Conservation (phyloP, 2,329 filamentous ascomycete species). For the Trichophyton verrucosum region DNA sequence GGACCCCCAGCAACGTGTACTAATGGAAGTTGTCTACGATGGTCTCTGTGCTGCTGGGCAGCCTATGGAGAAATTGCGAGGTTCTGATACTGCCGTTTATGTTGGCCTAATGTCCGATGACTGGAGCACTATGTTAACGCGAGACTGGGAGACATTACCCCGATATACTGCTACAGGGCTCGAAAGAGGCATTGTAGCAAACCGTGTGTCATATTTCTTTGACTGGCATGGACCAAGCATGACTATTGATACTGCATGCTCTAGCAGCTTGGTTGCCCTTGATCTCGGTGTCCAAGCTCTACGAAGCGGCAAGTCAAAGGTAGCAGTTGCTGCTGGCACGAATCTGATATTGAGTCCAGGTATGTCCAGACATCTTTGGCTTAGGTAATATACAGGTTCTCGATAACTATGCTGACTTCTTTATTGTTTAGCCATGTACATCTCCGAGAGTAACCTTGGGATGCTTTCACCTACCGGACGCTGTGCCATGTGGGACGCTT, state of each 20-base stretch:
- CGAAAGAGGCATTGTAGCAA: slow-evolving; percentile 1
- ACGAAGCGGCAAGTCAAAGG: slow-evolving; percentile 10
- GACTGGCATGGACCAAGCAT: slow-evolving; percentile 12
- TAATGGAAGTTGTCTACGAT: slow-evolving; percentile 21
- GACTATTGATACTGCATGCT: slow-evolving; percentile 15
- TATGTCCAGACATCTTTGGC: neutral
- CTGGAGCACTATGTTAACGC: slow-evolving; percentile 17
- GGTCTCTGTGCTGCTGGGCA: slow-evolving; percentile 19
- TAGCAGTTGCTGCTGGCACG: slow-evolving; percentile 18
- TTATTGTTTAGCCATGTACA: slow-evolving; percentile 2
- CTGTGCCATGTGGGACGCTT: slow-evolving; percentile 22
- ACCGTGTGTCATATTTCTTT: slow-evolving; percentile 12
- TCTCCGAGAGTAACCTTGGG: slow-evolving; percentile 21
- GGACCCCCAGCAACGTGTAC: slow-evolving; percentile 23
- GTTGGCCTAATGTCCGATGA: slow-evolving; percentile 22
- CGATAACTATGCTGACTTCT: neutral
- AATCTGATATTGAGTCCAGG: slow-evolving; percentile 17
- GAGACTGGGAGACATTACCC: slow-evolving; percentile 14
- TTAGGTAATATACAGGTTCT: neutral
- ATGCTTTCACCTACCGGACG: slow-evolving; percentile 23
- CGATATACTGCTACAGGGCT: slow-evolving; percentile 14
- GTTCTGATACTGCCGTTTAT: slow-evolving; percentile 25
- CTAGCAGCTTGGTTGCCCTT: slow-evolving; percentile 9
- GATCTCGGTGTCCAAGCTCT: slow-evolving; percentile 14
- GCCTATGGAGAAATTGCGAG: slow-evolving; percentile 18